A percentile compares a stretch with the other conserved stretches of the same genome.
Conservation (phyloP, 345 rosid species). For the Durio zibethinus region DNA sequence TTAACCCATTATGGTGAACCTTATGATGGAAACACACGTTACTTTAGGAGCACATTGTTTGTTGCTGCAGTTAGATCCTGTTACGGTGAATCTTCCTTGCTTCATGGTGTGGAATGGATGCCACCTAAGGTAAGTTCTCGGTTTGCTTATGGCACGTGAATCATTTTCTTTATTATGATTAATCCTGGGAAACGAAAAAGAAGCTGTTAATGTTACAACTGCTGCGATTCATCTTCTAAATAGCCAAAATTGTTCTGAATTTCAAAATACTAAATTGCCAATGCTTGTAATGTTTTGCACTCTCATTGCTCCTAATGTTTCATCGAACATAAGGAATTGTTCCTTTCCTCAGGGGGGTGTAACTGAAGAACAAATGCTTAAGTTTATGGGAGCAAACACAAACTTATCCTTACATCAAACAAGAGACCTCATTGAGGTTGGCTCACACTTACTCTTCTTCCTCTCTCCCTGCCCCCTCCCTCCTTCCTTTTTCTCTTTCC, state of each 20-base stretch:
- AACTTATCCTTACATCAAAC: constrained; percentile 63
- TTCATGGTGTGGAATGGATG: constrained; percentile 99
- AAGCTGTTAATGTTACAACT: constrained; percentile 2
- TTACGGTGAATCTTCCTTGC: constrained; percentile 88
- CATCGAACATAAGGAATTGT: constrained; percentile 9
- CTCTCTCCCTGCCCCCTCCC: background rate
- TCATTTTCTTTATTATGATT: background rate
- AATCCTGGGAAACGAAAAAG: constrained; percentile 23
- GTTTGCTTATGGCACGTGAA: background rate
- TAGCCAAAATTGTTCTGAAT: constrained; percentile 6
- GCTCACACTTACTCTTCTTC: background rate
- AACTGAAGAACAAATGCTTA: constrained; percentile 96
- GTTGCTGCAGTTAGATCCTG: constrained; percentile 96
- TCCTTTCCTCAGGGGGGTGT: constrained; percentile 54
- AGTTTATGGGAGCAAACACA: constrained; percentile 93
- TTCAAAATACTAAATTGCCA: constrained; percentile 11
- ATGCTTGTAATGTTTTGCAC: constrained; percentile 3
- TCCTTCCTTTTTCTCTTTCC: background rate
- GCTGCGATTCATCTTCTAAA: constrained; percentile 11
- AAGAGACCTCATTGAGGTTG: constrained; percentile 89
- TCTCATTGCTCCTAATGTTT: background rate
- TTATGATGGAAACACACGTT: constrained; percentile 96
- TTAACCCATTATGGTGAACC: constrained; percentile 99
- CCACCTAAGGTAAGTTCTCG: constrained; percentile 71
- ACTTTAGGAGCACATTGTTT: constrained; percentile 76